A percentile compares a stretch with the other conserved stretches of the same genome.
These are phyloP conservation scores for Schwanniomyces occidentalis DNA, from an alignment of 805 yeast genomes.

Conservation along the genomic window DNA sequence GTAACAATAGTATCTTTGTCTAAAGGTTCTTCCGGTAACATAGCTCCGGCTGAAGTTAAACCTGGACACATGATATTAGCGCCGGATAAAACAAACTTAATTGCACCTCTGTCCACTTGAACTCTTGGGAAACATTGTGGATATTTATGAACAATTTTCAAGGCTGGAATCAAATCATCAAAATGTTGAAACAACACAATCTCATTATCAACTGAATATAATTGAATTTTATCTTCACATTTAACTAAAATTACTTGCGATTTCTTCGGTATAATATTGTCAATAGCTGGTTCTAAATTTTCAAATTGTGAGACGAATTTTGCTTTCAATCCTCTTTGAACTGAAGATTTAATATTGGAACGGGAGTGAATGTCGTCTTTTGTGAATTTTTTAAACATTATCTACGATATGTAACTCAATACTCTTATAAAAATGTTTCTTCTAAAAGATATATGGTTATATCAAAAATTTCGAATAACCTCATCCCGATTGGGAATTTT, in stretches of 20 bases:
- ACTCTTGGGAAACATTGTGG: conserved; percentile 84
- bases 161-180: conserved; percentile 73
- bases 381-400: conserved; percentile 64
- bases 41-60: conserved; percentile 81
- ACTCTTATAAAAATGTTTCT: too few relatives aligned
- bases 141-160: conserved; percentile 74
- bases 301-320: conserved; percentile 76
- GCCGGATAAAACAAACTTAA: conserved; percentile 91
- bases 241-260: conserved; percentile 76
- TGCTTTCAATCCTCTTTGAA: conserved; percentile 83
- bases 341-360: conserved; percentile 89
- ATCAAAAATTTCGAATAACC: too few relatives aligned
- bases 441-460: too few relatives aligned
- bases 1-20: conserved; percentile 72
- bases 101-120: conserved; percentile 94
- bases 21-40: conserved; percentile 70
- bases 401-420: too few relatives aligned
- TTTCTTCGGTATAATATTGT: conserved; percentile 84
- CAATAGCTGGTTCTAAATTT: conserved; percentile 71
- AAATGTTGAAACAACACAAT: conserved; percentile 80
- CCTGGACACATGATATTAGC: conserved; percentile 98
- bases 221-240: conserved; percentile 85
- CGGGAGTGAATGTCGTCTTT: conserved; percentile 88
- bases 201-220: conserved; percentile 71
- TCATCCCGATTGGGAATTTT: too few relatives aligned